A percentile compares a stretch with the other conserved stretches of the same genome.
These are phyloP conservation scores for Uronychia binucleata DNA, from an alignment of 73 alveolate genomes.

Conservation along the genomic window DNA sequence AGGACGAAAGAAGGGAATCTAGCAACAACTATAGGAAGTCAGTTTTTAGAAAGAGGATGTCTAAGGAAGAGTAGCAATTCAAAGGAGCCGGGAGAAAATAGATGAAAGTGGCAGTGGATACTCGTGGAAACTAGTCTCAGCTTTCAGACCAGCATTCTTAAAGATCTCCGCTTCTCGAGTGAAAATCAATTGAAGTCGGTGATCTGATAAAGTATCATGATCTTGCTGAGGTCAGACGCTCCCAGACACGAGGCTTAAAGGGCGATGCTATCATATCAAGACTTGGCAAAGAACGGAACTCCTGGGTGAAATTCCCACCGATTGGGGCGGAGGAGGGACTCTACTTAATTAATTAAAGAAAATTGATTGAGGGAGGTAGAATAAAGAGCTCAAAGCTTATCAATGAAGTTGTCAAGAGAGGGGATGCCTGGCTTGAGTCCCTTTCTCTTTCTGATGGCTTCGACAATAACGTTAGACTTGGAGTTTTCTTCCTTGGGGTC, in stretches of 20 bases:
- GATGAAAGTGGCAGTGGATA: too few species aligned
- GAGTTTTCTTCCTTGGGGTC: conserved; percentile 86
- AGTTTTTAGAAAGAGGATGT: too few species aligned
- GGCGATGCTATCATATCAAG: too few species aligned
- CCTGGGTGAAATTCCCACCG: too few species aligned
- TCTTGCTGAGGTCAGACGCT: not conserved
- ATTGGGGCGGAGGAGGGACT: not conserved
- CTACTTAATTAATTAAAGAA: not conserved
- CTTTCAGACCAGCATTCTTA: too few species aligned
- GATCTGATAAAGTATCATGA: not conserved
- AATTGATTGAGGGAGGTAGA: not conserved
- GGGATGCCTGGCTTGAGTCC: conserved; percentile 94
- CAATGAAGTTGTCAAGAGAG: conserved; percentile 87
- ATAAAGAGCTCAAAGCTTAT: conserved; percentile 70
- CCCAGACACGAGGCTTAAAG: too few species aligned
- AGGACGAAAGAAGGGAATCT: too few species aligned
- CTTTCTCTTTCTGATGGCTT: conserved; percentile 86
- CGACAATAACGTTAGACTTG: conserved; percentile 72
- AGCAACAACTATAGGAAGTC: too few species aligned
- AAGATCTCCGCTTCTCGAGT: not conserved
- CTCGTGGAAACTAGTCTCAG: too few species aligned
- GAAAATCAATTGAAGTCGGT: not conserved
- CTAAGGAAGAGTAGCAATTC: too few species aligned
- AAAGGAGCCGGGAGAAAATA: too few species aligned
- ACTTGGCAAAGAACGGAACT: too few species aligned